Evolutionary conservation across 441 rosid genomes (phyloP).

Genomic region (Gossypium laxum): DNA sequence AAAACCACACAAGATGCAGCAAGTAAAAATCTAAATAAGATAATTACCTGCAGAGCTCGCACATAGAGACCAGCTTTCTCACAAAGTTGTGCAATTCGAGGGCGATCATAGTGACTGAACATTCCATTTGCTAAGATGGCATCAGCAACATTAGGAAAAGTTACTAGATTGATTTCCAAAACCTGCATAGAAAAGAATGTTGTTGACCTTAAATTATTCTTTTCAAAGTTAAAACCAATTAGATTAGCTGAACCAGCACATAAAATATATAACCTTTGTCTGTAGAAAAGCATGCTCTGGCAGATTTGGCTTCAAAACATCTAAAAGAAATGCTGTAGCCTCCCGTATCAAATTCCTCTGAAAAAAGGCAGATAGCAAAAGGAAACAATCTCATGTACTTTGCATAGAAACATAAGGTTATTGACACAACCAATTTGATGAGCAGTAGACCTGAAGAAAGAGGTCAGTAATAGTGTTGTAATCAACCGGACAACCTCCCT

Average conservation of each 20-base stretch:
- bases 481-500: constrained; percentile 97
- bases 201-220: constrained; percentile 1
- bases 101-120: constrained; percentile 95
- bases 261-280: constrained; percentile 53
- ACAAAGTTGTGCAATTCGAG: constrained; percentile 93
- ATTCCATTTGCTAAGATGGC: constrained; percentile 97
- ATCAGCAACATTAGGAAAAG: constrained; percentile 97
- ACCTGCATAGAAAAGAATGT: constrained; percentile 42
- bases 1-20: neutral
- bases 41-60: constrained; percentile 69
- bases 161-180: constrained; percentile 91
- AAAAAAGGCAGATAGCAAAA: constrained; percentile 2
- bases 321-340: constrained; percentile 95
- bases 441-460: constrained; percentile 75
- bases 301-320: constrained; percentile 93
- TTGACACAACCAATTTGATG: neutral
- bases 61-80: constrained; percentile 91
- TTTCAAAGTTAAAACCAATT: neutral
- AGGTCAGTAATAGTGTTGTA: constrained; percentile 97
- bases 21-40: constrained; percentile 8
- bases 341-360: constrained; percentile 98
- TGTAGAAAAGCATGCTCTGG: constrained; percentile 92
- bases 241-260: constrained; percentile 5
- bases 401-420: constrained; percentile 1
- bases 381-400: neutral